These are phyloP conservation scores for Trichoderma hamatum DNA, from an alignment of 2,329 filamentous ascomycete genomes.

Conservation along the genomic window DNA sequence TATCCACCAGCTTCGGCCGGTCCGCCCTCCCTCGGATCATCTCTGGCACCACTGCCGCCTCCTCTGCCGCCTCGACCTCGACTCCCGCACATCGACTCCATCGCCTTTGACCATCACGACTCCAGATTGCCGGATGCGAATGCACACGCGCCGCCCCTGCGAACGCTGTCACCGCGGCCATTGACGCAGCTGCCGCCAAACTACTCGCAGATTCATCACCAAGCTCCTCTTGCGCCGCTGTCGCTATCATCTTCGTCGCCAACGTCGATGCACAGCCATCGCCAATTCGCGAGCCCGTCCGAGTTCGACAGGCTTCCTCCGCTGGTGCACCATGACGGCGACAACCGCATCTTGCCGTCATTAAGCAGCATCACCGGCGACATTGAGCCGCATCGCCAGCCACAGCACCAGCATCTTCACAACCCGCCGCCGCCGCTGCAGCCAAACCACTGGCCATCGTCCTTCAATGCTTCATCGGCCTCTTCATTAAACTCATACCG, in stretches of 20 bases:
- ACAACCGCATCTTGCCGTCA: constrained; percentile 41
- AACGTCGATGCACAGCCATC: constrained; percentile 20
- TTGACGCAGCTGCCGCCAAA: constrained; percentile 15
- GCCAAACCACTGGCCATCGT: constrained; percentile 47
- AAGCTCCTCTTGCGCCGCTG: not conserved
- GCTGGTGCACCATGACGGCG: constrained; percentile 36
- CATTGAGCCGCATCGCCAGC: constrained; percentile 32
- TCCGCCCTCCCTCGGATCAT: constrained; percentile 16
- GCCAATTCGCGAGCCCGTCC: constrained; percentile 24
- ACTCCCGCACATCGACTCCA: constrained; percentile 16
- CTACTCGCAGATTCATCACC: constrained; percentile 14
- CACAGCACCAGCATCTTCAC: constrained; percentile 9
- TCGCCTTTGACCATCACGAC: not conserved
- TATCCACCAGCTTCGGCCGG: constrained; percentile 13
- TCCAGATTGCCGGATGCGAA: not conserved
- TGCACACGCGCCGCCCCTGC: not conserved
- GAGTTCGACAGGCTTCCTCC: constrained; percentile 29
- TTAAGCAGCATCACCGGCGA: constrained; percentile 42
- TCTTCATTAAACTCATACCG: constrained; percentile 47
- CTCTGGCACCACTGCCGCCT: not conserved
- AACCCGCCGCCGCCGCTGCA: constrained; percentile 29
- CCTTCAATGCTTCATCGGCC: constrained; percentile 21
- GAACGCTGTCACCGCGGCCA: not conserved
- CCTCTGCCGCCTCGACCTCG: constrained; percentile 21
- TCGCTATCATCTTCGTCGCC: not conserved